These are phyloP conservation scores for Crithidia mellificae DNA, from an alignment of 208 protist species.

Conservation along the genomic window DNA sequence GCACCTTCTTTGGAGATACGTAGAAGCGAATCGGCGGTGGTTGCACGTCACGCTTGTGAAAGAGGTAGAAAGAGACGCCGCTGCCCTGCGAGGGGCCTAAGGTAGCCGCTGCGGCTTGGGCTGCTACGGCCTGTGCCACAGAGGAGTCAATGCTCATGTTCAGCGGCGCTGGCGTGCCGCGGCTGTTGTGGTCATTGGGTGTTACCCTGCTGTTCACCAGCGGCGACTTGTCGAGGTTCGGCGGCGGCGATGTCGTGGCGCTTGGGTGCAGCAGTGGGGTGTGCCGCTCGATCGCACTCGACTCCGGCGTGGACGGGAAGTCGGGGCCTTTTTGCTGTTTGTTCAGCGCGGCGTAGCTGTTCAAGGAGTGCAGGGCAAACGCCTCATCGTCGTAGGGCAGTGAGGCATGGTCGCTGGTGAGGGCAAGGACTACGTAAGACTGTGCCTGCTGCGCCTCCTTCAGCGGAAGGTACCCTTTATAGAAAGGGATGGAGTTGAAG, in stretches of 20 bases:
- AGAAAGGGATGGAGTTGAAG: slow-evolving; percentile 60
- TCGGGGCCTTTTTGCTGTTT: background rate
- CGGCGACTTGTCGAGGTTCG: slow-evolving; percentile 10
- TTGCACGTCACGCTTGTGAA: slow-evolving; percentile 62
- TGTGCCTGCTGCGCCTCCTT: slow-evolving; percentile 43
- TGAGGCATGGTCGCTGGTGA: slow-evolving; percentile 10
- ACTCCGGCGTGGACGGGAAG: slow-evolving; percentile 13
- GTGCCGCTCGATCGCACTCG: background rate
- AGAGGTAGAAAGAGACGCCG: slow-evolving; percentile 61
- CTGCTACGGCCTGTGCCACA: background rate
- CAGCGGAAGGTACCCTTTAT: slow-evolving; percentile 74
- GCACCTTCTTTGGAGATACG: slow-evolving; percentile 63
- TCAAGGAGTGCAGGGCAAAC: background rate
- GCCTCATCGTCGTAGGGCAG: slow-evolving; percentile 21
- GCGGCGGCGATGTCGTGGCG: background rate
- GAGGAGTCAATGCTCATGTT: slow-evolving; percentile 25
- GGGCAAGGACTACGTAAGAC: slow-evolving; percentile 65
- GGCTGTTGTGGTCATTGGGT: slow-evolving; percentile 17
- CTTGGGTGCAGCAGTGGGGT: slow-evolving; percentile 5
- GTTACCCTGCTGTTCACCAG: slow-evolving; percentile 1
- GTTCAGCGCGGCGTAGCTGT: slow-evolving; percentile 8
- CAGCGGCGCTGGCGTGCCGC: background rate
- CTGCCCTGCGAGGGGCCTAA: background rate
- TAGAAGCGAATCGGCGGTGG: slow-evolving; percentile 74
- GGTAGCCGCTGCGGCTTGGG: background rate